Conservation (phyloP, 768 basidiomycete genomes). For the Stropharia rugosoannulata region DNA sequence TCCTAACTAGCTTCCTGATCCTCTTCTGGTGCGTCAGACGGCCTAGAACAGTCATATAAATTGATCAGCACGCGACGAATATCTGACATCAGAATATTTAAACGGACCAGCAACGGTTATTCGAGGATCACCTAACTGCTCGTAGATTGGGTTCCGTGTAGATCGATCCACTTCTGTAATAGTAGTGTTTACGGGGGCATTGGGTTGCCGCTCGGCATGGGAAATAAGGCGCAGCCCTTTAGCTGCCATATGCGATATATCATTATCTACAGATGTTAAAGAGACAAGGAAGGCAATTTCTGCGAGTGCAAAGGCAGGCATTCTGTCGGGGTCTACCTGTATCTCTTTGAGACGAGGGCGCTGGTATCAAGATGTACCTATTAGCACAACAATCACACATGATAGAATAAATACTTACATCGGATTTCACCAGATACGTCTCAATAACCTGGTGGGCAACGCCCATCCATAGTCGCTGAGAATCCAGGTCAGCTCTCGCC, state of each 20-base stretch:
- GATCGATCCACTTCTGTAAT: slow-evolving; percentile 61
- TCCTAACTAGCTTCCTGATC: slow-evolving; percentile 66
- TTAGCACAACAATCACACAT: not conserved
- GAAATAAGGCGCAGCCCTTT: slow-evolving; percentile 68
- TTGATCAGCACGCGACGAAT: slow-evolving; percentile 5
- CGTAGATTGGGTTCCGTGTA: slow-evolving; percentile 72
- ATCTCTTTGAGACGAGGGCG: slow-evolving; percentile 44
- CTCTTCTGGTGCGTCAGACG: slow-evolving; percentile 81
- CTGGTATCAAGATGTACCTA: slow-evolving; percentile 22
- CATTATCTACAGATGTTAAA: slow-evolving; percentile 66
- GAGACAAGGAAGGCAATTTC: slow-evolving; percentile 76
- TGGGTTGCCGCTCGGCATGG: slow-evolving; percentile 62
- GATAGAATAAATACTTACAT: slow-evolving; percentile 32
- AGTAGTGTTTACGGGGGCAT: slow-evolving; percentile 48
- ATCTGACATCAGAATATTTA: not conserved
- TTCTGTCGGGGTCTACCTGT: slow-evolving; percentile 50
- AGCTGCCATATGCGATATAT: slow-evolving; percentile 67
- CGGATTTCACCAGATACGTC: slow-evolving; percentile 47
- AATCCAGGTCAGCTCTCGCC: slow-evolving; percentile 57
- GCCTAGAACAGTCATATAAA: slow-evolving; percentile 38
- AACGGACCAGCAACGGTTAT: slow-evolving; percentile 65
- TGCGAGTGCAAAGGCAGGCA: slow-evolving; percentile 62
- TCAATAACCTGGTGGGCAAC: slow-evolving; percentile 60
- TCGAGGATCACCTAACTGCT: slow-evolving; percentile 76
- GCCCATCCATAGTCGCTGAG: slow-evolving; percentile 69